phyloP scores from a whole-genome alignment of 495 filamentous ascomycete genomes.

The Hypoxylon rickii region DNA sequence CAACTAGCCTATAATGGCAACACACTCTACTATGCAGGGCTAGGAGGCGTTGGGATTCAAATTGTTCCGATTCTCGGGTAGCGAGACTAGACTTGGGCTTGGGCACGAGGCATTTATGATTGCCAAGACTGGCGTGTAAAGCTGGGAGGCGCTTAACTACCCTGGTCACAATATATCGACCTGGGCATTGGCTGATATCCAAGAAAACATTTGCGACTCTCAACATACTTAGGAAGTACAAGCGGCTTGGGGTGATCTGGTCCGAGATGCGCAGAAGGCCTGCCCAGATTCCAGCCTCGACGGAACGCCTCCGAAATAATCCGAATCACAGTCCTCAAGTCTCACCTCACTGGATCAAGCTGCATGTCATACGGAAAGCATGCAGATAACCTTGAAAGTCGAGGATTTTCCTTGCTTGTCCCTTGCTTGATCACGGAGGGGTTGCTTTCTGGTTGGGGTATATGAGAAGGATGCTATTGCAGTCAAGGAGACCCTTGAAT shows the following conservation, averaged over 20 bases:
- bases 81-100: not conserved
- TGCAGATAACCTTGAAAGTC: conserved; percentile 16
- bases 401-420: conserved; percentile 8
- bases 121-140: not conserved
- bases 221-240: conserved; percentile 3
- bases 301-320: conserved; percentile 15
- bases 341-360: conserved; percentile 8
- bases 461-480: conserved; percentile 7
- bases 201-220: too few relatives aligned
- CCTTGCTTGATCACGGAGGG: conserved; percentile 6
- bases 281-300: conserved; percentile 6
- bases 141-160: not conserved
- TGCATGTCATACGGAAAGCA: conserved; percentile 22
- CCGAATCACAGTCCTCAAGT: conserved; percentile 11
- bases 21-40: too few relatives aligned
- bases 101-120: not conserved
- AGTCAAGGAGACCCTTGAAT: not conserved
- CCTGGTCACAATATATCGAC: not conserved
- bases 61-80: not conserved
- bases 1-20: not conserved
- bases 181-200: not conserved
- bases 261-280: conserved; percentile 6
- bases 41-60: not conserved
- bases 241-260: not conserved
- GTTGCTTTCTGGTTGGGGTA: conserved; percentile 7